Evolutionary conservation across 2,329 filamentous ascomycete species (phyloP).

Genomic region (Xylaria sp.): DNA sequence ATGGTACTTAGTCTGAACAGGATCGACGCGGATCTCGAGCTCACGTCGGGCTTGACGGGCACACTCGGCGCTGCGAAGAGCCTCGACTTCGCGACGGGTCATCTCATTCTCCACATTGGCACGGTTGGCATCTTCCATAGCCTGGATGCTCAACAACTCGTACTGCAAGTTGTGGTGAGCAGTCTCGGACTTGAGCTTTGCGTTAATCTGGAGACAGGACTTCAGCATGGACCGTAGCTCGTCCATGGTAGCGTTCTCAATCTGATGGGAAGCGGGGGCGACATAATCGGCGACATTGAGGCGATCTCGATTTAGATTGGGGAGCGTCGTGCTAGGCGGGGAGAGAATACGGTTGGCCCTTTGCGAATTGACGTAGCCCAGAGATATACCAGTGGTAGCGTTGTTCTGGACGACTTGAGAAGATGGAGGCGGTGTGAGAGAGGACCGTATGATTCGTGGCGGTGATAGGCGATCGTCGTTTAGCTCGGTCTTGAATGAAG

Average conservation of each 20-base stretch:
- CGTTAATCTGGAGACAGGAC: slow-evolving; percentile 64
- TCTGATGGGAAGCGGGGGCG: slow-evolving; percentile 59
- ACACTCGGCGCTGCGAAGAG: slow-evolving; percentile 78
- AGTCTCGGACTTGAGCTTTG: slow-evolving; percentile 78
- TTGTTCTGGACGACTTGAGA: slow-evolving; percentile 58
- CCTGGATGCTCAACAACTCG: slow-evolving; percentile 84
- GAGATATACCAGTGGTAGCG: slow-evolving; percentile 44
- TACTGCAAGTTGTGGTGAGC: slow-evolving; percentile 93
- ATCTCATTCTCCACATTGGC: slow-evolving; percentile 93
- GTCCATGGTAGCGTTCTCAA: slow-evolving; percentile 63
- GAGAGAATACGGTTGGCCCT: slow-evolving; percentile 60
- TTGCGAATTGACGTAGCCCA: slow-evolving; percentile 55
- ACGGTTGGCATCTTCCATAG: slow-evolving; percentile 83
- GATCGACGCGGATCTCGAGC: slow-evolving; percentile 62
- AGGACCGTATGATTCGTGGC: slow-evolving; percentile 64
- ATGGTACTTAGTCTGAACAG: slow-evolving; percentile 63
- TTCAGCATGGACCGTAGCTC: slow-evolving; percentile 68
- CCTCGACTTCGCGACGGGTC: slow-evolving; percentile 87
- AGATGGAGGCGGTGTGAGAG: slow-evolving; percentile 67
- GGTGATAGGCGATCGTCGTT: slow-evolving; percentile 58
- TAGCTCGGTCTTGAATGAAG: slow-evolving; percentile 62
- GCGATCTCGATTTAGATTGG: slow-evolving; percentile 31
- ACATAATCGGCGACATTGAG: slow-evolving; percentile 53
- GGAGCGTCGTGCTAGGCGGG: slow-evolving; percentile 60
- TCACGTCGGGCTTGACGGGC: slow-evolving; percentile 69